Conservation (phyloP, 306 rosid species). For the Lathyrus aphaca region DNA sequence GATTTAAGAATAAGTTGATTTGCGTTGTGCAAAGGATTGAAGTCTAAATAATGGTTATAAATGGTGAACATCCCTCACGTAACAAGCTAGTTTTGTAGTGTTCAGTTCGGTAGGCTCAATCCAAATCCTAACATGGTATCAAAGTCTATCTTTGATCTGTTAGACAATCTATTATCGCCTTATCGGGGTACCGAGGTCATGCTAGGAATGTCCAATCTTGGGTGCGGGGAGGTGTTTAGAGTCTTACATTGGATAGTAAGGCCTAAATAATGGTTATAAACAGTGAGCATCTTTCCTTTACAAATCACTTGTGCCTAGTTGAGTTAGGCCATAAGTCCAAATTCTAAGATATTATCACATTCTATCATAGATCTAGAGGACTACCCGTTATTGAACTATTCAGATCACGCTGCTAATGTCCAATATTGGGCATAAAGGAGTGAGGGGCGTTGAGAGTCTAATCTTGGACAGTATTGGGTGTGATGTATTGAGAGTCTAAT, state of each 20-base stretch:
- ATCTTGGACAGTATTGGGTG: no score
- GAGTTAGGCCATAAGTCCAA: background rate
- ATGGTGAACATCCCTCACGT: background rate
- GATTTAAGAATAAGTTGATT: no score
- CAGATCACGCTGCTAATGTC: background rate
- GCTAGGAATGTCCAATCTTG: no score
- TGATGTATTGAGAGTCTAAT: no score
- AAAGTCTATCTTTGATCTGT: background rate
- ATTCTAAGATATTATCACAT: background rate
- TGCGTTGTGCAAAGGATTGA: no score
- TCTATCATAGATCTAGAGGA: background rate
- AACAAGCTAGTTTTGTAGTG: background rate
- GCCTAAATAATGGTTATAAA: background rate
- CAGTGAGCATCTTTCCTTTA: background rate
- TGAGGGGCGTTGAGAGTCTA: no score
- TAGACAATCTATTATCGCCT: background rate
- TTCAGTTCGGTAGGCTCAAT: background rate
- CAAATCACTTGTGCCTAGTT: background rate
- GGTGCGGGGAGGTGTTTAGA: background rate
- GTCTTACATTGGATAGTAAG: background rate
- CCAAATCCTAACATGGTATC: background rate
- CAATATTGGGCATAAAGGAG: background rate
- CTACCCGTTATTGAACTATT: background rate
- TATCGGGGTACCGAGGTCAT: no score
- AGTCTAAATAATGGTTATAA: slow-evolving; percentile 2